Conservation (phyloP, 164 flowering plant genomes). For the Dillenia suffruticosa region DNA sequence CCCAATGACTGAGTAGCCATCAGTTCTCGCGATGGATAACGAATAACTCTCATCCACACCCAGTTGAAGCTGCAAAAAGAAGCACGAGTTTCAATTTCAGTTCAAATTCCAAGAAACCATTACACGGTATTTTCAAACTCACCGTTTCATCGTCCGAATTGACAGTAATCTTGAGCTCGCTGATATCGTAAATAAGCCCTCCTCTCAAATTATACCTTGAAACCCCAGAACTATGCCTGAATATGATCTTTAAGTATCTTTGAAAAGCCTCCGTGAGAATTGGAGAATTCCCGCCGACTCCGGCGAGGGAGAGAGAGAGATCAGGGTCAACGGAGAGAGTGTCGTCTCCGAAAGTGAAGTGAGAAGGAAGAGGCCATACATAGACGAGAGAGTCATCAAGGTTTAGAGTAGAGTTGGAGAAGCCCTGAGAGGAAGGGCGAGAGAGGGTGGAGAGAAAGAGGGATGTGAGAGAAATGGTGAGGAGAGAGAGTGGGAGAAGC, state of each 20-base stretch:
- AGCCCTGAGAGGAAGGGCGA: too few species aligned
- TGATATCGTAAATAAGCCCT: conserved; percentile 38
- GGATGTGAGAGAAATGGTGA: background rate
- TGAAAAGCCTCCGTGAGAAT: conserved; percentile 57
- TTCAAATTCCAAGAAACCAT: background rate
- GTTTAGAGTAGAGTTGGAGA: conserved; percentile 10
- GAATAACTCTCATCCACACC: conserved; percentile 72
- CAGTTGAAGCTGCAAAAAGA: conserved; percentile 44
- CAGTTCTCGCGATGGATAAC: conserved; percentile 31
- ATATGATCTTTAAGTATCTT: conserved; percentile 54
- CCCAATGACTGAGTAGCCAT: conserved; percentile 38
- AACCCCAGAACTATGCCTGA: conserved; percentile 38
- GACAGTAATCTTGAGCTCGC: conserved; percentile 33
- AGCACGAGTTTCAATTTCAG: background rate
- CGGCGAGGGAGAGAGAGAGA: conserved; percentile 43
- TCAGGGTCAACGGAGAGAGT: conserved; percentile 71
- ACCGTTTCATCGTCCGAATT: conserved; percentile 45
- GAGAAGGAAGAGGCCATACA: conserved; percentile 80
- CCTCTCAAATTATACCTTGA: conserved; percentile 12
- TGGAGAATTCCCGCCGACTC: conserved; percentile 44
- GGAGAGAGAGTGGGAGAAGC: background rate
- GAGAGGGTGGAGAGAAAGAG: background rate
- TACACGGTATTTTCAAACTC: background rate
- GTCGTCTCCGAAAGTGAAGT: conserved; percentile 47
- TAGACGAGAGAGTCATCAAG: conserved; percentile 37